phyloP scores from a whole-genome alignment of 1,284 basidiomycete species.

The Pholiota adiposa region DNA sequence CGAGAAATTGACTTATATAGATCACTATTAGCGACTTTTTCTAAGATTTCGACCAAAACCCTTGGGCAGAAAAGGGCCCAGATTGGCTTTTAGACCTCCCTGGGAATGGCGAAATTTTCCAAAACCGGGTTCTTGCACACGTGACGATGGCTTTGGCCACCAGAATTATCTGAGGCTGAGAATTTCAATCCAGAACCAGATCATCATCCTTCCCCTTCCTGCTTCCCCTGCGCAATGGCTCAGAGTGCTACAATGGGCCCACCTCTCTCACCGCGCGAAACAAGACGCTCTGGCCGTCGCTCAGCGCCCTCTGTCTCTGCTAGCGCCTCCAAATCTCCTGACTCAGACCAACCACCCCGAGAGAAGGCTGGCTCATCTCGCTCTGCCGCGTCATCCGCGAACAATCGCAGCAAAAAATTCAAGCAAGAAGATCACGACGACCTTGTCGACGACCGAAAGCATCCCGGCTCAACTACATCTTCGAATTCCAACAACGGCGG shows the following conservation, averaged over 20 bases:
- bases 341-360: conserved; percentile 59
- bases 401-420: conserved; percentile 60
- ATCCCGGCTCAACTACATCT: conserved; percentile 36
- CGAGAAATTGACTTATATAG: too few relatives aligned
- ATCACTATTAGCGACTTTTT: too few relatives aligned
- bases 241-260: conserved; percentile 69
- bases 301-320: conserved; percentile 67
- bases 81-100: too few relatives aligned
- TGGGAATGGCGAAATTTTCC: too few relatives aligned
- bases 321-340: conserved; percentile 74
- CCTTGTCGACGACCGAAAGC: conserved; percentile 55
- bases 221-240: conserved; percentile 39
- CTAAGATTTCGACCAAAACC: too few relatives aligned
- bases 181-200: background rate
- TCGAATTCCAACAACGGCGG: conserved; percentile 44
- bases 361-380: conserved; percentile 48
- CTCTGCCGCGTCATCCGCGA: conserved; percentile 47
- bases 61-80: too few relatives aligned
- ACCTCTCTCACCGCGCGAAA: conserved; percentile 75
- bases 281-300: conserved; percentile 74
- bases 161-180: too few relatives aligned
- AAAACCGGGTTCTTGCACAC: too few relatives aligned
- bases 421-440: conserved; percentile 79
- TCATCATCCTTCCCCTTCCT: background rate
- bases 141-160: too few relatives aligned